Percentiles rank a stretch among this genome's conserved stretches.
phyloP scores from a whole-genome alignment of 1,139 yeast genomes.

The Wickerhamomyces sp. region DNA sequence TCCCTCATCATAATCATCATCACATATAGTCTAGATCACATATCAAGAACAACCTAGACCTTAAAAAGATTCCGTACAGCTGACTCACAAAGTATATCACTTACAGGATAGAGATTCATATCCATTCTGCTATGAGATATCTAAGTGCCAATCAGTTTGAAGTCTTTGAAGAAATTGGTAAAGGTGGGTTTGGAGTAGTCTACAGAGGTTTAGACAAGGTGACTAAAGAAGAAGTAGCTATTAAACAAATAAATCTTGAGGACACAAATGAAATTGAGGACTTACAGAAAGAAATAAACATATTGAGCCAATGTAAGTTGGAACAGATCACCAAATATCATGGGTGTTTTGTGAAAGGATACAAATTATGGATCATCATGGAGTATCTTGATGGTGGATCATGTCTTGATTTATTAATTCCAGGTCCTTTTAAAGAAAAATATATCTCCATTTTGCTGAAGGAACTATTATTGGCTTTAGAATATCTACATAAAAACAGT shows the following conservation, averaged over 20 bases:
- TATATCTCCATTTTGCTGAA: constrained; percentile 53
- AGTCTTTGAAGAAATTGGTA: constrained; percentile 72
- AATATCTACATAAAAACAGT: constrained; percentile 69
- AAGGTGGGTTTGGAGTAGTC: constrained; percentile 88
- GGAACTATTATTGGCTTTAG: constrained; percentile 63
- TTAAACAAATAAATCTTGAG: constrained; percentile 76
- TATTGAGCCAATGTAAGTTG: constrained; percentile 68
- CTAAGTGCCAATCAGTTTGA: constrained; percentile 45
- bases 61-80: no score
- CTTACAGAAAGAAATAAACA: constrained; percentile 73
- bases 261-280: constrained; percentile 71
- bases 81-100: no score
- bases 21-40: no score
- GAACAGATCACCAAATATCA: constrained; percentile 68
- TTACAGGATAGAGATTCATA: no score
- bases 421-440: constrained; percentile 57
- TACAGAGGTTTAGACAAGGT: constrained; percentile 62
- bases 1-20: no score
- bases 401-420: constrained; percentile 55
- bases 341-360: constrained; percentile 78
- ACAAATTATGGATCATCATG: constrained; percentile 82
- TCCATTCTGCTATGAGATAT: constrained; percentile 16
- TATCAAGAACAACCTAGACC: no score
- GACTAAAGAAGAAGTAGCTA: constrained; percentile 51
- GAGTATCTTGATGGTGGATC: constrained; percentile 86